Percentiles rank a stretch among this genome's conserved stretches.
phyloP scores from a whole-genome alignment of 352 stramenopile species.

The Pythium brassicae region DNA sequence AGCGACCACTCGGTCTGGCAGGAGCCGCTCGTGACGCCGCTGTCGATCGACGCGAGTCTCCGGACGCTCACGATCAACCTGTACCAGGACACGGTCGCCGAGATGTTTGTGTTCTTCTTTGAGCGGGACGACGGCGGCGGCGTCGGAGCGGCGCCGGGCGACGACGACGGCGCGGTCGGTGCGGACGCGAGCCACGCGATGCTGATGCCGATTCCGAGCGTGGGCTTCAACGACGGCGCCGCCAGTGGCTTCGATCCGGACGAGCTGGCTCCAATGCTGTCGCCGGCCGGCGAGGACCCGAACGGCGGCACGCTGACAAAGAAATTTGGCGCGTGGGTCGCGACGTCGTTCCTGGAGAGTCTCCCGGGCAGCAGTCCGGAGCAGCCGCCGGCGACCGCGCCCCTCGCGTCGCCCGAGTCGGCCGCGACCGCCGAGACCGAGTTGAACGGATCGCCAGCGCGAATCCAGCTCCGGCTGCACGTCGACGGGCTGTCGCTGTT shows the following conservation, averaged over 20 bases:
- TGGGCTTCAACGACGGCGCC: neutral
- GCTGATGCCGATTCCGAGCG: neutral
- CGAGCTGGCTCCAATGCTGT: constrained; percentile 4
- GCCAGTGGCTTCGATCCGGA: constrained; percentile 5
- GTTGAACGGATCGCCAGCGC: constrained; percentile 27
- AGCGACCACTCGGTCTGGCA: constrained; percentile 63
- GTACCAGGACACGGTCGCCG: constrained; percentile 71
- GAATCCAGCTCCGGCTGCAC: constrained; percentile 71
- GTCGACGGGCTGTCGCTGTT: constrained; percentile 65
- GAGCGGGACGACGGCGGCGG: constrained; percentile 19
- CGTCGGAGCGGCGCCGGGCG: neutral
- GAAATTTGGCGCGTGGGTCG: constrained; percentile 54
- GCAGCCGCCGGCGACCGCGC: constrained; percentile 5
- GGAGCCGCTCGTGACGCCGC: constrained; percentile 54
- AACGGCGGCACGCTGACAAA: constrained; percentile 38
- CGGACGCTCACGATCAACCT: constrained; percentile 70
- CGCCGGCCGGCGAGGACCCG: constrained; percentile 8
- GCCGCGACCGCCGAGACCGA: constrained; percentile 12
- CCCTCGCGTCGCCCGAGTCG: constrained; percentile 11
- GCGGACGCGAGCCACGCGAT: neutral
- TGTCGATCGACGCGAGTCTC: constrained; percentile 71
- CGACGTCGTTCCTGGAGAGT: constrained; percentile 54
- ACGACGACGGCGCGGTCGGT: constrained; percentile 4
- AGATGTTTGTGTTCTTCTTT: constrained; percentile 81
- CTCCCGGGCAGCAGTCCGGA: constrained; percentile 13